These are phyloP conservation scores for Alternaria viburni DNA, from an alignment of 2,329 filamentous ascomycete species.

Conservation along the genomic window DNA sequence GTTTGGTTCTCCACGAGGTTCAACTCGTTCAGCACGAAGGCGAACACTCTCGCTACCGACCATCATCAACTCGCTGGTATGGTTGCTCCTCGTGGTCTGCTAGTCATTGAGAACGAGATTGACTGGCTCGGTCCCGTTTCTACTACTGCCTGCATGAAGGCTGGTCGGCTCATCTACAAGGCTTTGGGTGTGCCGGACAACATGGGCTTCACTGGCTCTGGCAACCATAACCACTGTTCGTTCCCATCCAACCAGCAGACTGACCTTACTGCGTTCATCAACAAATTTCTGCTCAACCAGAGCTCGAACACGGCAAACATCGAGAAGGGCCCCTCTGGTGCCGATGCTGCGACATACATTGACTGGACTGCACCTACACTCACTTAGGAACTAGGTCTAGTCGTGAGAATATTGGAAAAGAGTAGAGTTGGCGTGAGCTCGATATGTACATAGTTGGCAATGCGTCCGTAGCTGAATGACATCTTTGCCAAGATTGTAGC, in stretches of 20 bases:
- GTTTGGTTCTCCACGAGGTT: conserved; percentile 67
- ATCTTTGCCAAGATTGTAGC: not conserved
- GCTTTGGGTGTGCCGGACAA: conserved; percentile 60
- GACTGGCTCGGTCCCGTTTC: conserved; percentile 66
- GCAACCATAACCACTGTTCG: conserved; percentile 62
- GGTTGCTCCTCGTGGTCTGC: conserved; percentile 62
- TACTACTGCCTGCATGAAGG: conserved; percentile 65
- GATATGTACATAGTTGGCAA: conserved; percentile 16
- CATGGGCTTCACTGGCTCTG: conserved; percentile 65
- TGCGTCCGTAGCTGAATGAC: not conserved
- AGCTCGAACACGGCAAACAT: conserved; percentile 39
- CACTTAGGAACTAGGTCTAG: conserved; percentile 24
- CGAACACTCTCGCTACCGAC: conserved; percentile 59
- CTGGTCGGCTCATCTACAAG: conserved; percentile 61
- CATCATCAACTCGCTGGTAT: conserved; percentile 65
- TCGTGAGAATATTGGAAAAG: not conserved
- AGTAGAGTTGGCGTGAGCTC: conserved; percentile 5
- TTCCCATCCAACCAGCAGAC: conserved; percentile 61
- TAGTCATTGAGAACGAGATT: conserved; percentile 64
- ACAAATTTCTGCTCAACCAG: conserved; percentile 56
- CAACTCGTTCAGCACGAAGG: conserved; percentile 58
- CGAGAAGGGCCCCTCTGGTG: conserved; percentile 41
- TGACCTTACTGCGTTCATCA: conserved; percentile 62
- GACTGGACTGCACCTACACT: conserved; percentile 47
- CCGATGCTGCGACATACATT: conserved; percentile 43